These are phyloP conservation scores for Saturnispora halmiae DNA, from an alignment of 805 yeast species.

Conservation along the genomic window DNA sequence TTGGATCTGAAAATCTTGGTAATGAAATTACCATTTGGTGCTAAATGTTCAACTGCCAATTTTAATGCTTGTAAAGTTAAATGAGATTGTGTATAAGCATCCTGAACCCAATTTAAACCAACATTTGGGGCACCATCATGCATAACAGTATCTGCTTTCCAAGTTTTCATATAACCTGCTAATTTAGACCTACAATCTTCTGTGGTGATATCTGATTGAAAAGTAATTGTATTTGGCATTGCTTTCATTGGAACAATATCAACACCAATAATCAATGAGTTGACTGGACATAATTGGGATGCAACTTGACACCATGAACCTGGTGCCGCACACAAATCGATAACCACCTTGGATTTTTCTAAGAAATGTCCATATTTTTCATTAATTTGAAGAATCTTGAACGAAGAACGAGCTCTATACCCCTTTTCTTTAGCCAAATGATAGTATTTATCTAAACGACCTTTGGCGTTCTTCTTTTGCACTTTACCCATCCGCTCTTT, in stretches of 20 bases:
- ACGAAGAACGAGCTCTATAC: constrained; percentile 97
- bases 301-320: constrained; percentile 99
- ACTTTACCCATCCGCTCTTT: constrained; percentile 49
- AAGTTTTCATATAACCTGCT: constrained; percentile 93
- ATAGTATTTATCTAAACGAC: constrained; percentile 98
- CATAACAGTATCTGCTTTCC: constrained; percentile 97
- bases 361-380: constrained; percentile 94
- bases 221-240: constrained; percentile 88
- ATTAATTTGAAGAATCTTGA: constrained; percentile 88
- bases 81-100: constrained; percentile 97
- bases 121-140: constrained; percentile 99
- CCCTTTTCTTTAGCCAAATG: constrained; percentile 96
- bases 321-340: constrained; percentile 98
- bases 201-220: constrained; percentile 95
- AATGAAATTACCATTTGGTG: constrained; percentile 89
- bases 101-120: constrained; percentile 99
- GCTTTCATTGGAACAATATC: constrained; percentile 96
- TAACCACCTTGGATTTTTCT: constrained; percentile 90
- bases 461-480: constrained; percentile 93
- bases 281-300: constrained; percentile 81
- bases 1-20: constrained; percentile 98
- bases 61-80: constrained; percentile 88
- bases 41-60: constrained; percentile 86
- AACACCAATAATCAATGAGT: constrained; percentile 94
- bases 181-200: constrained; percentile 93